Base-by-base conservation (phyloP, 1,284 basidiomycete species). In the Sutorius eximius region DNA sequence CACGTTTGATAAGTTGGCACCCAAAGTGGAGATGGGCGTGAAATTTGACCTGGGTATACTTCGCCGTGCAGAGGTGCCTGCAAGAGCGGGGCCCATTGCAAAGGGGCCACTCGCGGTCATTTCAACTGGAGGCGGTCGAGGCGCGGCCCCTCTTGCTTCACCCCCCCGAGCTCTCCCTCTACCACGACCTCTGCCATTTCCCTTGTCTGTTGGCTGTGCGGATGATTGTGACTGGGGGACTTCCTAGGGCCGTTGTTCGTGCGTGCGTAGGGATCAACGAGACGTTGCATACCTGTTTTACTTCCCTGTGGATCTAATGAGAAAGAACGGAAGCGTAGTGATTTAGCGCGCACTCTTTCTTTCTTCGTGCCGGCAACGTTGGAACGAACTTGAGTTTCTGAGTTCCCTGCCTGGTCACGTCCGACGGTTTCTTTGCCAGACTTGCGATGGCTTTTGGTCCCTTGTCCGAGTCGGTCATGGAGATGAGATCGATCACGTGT, bases 81-180 rank as follows among this genome's bases (percentile, higher is more conserved):
- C 81, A 62, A 87, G 74, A 20, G 87, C 77, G 37, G 90, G 90
- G 20, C 90, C 90, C 82, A 91, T 84, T 20, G 90, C 87, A 64
- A 93, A 93, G 5, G 90, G 90, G 8, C 90, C 90, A 64, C 86
- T 90, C 0, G 91, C 91, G 15, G 82, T 85, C 89, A 93, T 91
- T 69, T 89, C 85, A 8, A 75, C 74, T 1, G 76, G 68, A 42
- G 74, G 70, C 0, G 82, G 75, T 30, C 78, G 81, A 24, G 82
- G 74, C 1, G 74, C 77, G 20, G 74, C 75, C n/a, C 82, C 78
- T 22, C 76, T 70, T 20, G 58, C 69, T 53, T 73, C 71, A 16
- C 75, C 77, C 37, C 80, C 83, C 32, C 79, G 64, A 12, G 82
- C 82, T 49, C 65, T 61, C 3, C 81, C 81, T 38, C 77, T 72